These are phyloP conservation scores for Spathaspora arborariae DNA, from an alignment of 805 yeast species.

Conservation along the genomic window DNA sequence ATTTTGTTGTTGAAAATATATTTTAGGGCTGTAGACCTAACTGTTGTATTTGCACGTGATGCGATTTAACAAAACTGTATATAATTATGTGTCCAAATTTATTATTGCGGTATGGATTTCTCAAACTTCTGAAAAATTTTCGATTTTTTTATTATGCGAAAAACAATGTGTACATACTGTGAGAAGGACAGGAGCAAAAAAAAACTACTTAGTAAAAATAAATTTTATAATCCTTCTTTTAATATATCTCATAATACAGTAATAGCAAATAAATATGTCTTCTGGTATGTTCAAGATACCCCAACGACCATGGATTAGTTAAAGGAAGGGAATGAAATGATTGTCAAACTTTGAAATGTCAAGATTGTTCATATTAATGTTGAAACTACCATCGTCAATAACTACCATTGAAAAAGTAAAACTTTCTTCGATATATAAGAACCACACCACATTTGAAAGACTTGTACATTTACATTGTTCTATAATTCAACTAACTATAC, in stretches of 20 bases:
- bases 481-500: too few relatives aligned
- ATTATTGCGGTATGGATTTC: slow-evolving; percentile 3
- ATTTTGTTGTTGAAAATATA: background rate
- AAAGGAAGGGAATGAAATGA: background rate
- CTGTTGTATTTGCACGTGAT: background rate
- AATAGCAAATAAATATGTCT: slow-evolving; percentile 24
- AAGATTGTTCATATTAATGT: background rate
- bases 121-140: background rate
- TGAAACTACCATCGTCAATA: background rate
- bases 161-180: background rate
- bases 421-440: background rate
- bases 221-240: slow-evolving; percentile 5
- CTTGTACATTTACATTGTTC: too few relatives aligned
- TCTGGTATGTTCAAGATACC: slow-evolving; percentile 26
- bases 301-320: background rate
- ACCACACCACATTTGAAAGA: background rate
- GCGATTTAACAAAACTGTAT: background rate
- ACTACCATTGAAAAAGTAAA: background rate
- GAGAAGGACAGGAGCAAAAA: slow-evolving; percentile 7
- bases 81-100: background rate
- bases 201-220: slow-evolving; percentile 3
- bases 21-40: slow-evolving; percentile 1
- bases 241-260: slow-evolving; percentile 3
- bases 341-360: background rate
- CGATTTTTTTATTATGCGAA: too few relatives aligned